Percentiles rank a stretch among this genome's conserved stretches.
phyloP scores from a whole-genome alignment of 116 monocot species.

The Phalaenopsis hybrid region DNA sequence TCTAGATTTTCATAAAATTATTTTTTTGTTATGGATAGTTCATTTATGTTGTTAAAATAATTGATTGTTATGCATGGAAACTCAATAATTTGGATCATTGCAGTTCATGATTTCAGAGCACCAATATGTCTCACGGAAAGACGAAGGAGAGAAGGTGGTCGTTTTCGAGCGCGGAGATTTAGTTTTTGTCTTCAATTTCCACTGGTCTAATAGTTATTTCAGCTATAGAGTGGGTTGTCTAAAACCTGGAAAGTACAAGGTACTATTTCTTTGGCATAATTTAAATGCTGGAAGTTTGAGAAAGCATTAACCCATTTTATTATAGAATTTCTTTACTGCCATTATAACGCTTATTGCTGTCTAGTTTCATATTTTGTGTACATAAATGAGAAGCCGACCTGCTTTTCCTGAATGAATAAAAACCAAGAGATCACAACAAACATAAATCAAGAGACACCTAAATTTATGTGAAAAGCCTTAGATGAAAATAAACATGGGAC shows the following conservation, averaged over 20 bases:
- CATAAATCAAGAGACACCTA: too few relatives aligned
- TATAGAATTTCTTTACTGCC: not conserved
- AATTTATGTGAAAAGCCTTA: too few relatives aligned
- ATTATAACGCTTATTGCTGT: not conserved
- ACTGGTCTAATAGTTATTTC: constrained; percentile 87
- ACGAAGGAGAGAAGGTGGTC: constrained; percentile 83
- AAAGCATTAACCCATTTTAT: not conserved
- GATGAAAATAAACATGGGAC: too few relatives aligned
- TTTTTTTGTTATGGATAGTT: not conserved
- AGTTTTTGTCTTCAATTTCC: constrained; percentile 98
- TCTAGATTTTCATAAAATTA: too few relatives aligned
- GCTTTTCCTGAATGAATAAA: too few relatives aligned
- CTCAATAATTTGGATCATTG: constrained; percentile 15
- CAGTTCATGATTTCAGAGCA: constrained; percentile 98
- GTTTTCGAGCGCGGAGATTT: constrained; percentile 85
- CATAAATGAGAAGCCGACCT: too few relatives aligned
- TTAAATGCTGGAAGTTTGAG: not conserved
- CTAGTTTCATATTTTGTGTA: too few relatives aligned
- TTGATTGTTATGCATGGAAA: not conserved
- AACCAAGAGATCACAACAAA: too few relatives aligned
- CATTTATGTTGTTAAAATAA: not conserved
- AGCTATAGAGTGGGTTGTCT: constrained; percentile 79
- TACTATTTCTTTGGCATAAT: constrained; percentile 13
- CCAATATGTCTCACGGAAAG: constrained; percentile 80
- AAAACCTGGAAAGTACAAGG: constrained; percentile 97